Percentiles rank a stretch among this genome's conserved stretches.
These are phyloP conservation scores for Bauhinia variegata DNA, from an alignment of 306 rosid genomes.

Conservation along the genomic window DNA sequence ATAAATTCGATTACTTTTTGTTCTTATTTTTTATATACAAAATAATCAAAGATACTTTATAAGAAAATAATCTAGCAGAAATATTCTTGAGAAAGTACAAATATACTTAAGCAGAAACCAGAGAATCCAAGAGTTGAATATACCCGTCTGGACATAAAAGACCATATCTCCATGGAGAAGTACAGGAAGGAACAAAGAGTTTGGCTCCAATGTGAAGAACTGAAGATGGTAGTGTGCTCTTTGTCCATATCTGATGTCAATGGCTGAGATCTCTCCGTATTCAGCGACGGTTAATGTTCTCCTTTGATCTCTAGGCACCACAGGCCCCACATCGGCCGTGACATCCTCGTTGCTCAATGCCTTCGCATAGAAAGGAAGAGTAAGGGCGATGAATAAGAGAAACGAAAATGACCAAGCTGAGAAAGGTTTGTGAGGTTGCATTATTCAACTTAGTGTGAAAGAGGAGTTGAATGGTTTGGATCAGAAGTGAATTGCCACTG, in stretches of 20 bases:
- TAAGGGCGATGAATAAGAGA: slow-evolving; percentile 37
- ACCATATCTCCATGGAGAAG: slow-evolving; percentile 82
- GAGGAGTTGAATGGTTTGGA: not conserved
- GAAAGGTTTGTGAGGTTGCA: slow-evolving; percentile 28
- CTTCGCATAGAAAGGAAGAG: slow-evolving; percentile 23
- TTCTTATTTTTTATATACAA: no score
- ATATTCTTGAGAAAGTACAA: no score
- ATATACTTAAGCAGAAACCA: no score
- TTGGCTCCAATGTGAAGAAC: slow-evolving; percentile 81
- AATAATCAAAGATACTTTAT: no score
- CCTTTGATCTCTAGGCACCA: slow-evolving; percentile 59
- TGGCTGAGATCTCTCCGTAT: slow-evolving; percentile 64
- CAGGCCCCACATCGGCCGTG: slow-evolving; percentile 35
- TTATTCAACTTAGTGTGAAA: slow-evolving; percentile 9
- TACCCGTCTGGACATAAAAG: slow-evolving; percentile 76
- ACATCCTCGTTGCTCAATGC: slow-evolving; percentile 41
- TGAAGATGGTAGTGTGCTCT: slow-evolving; percentile 64
- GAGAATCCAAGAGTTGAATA: not conserved
- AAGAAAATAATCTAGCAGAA: no score
- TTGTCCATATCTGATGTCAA: slow-evolving; percentile 49
- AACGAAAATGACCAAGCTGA: slow-evolving; percentile 26
- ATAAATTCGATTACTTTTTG: no score
- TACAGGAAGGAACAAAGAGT: slow-evolving; percentile 84
- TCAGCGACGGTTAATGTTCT: slow-evolving; percentile 50
- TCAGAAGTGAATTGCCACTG: slow-evolving; percentile 11